Conservation (phyloP, 2,329 filamentous ascomycete genomes). For the Alternaria novae-zelandiae region DNA sequence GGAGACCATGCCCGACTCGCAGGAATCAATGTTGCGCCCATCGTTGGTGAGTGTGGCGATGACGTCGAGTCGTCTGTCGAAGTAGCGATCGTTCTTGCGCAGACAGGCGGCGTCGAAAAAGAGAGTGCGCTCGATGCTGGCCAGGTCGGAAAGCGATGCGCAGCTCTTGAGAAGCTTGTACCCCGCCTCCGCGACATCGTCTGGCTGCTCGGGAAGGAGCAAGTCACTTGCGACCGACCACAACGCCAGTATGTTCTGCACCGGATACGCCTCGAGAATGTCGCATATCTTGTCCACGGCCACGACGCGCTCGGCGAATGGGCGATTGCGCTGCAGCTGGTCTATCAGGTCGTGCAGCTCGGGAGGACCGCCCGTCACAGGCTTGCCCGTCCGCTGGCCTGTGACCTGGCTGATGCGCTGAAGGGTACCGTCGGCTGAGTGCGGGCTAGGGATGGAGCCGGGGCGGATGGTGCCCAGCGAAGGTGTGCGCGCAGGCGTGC, state of each 20-base stretch:
- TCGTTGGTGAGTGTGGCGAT: slow-evolving; percentile 45
- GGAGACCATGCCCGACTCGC: slow-evolving; percentile 44
- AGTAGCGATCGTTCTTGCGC: slow-evolving; percentile 35
- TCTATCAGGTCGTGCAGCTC: slow-evolving; percentile 42
- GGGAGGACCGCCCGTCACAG: slow-evolving; percentile 45
- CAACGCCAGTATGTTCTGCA: slow-evolving; percentile 45
- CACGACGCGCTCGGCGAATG: slow-evolving; percentile 37
- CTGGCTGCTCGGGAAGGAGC: slow-evolving; percentile 41
- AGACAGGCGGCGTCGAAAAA: slow-evolving; percentile 47
- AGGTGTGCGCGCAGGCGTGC: slow-evolving; percentile 39
- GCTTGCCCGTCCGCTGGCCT: slow-evolving; percentile 22
- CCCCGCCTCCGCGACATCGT: slow-evolving; percentile 41
- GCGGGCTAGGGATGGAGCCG: slow-evolving; percentile 30
- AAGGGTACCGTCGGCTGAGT: slow-evolving; percentile 35
- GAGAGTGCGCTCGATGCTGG: slow-evolving; percentile 45
- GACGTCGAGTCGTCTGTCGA: slow-evolving; percentile 44
- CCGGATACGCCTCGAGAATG: slow-evolving; percentile 44
- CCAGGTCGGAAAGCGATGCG: slow-evolving; percentile 41
- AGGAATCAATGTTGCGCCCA: slow-evolving; percentile 48
- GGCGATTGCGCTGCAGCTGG: slow-evolving; percentile 35
- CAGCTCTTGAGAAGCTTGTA: slow-evolving; percentile 46
- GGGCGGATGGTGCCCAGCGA: slow-evolving; percentile 32
- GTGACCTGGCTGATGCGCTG: slow-evolving; percentile 34
- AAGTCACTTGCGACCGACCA: slow-evolving; percentile 49
- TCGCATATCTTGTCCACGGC: slow-evolving; percentile 43